Evolutionary conservation across 2,329 filamentous ascomycete species (phyloP).

Genomic region (Cercospora berteroae): DNA sequence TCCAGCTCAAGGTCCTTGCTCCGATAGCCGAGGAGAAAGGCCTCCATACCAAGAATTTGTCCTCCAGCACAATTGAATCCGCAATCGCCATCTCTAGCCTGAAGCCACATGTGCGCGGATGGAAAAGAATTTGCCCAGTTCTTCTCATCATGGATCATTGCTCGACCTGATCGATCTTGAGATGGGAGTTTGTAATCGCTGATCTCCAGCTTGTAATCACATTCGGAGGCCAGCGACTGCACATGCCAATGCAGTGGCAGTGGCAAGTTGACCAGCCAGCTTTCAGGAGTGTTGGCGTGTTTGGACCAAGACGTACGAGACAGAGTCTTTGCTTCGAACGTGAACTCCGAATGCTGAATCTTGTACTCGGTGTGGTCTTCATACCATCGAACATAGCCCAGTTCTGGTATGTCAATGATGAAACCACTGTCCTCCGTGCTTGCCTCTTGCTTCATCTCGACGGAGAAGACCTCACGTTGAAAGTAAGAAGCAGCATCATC

Average conservation of each 20-base stretch:
- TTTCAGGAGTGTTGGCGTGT: slow-evolving; percentile 45
- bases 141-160: slow-evolving; percentile 51
- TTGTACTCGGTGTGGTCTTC: slow-evolving; percentile 40
- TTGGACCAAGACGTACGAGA: slow-evolving; percentile 42
- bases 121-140: slow-evolving; percentile 52
- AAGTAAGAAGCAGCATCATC: slow-evolving; percentile 36
- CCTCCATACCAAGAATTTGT: slow-evolving; percentile 43
- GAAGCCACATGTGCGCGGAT: slow-evolving; percentile 45
- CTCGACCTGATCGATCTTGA: slow-evolving; percentile 36
- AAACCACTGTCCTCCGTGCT: slow-evolving; percentile 39
- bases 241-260: slow-evolving; percentile 55
- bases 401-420: slow-evolving; percentile 41
- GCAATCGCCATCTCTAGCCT: slow-evolving; percentile 35
- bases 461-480: slow-evolving; percentile 47
- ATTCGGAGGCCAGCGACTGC: slow-evolving; percentile 45
- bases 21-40: slow-evolving; percentile 50
- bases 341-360: slow-evolving; percentile 39
- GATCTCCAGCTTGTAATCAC: slow-evolving; percentile 43
- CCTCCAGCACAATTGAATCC: slow-evolving; percentile 42
- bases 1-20: slow-evolving; percentile 40
- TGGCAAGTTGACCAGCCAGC: slow-evolving; percentile 46
- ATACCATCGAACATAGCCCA: slow-evolving; percentile 42
- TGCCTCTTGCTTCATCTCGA: slow-evolving; percentile 39
- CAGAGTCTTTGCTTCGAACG: slow-evolving; percentile 42
- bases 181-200: slow-evolving; percentile 30